phyloP scores from a whole-genome alignment of 169 alveolate species.

The Ichthyophthirius multifiliis region DNA sequence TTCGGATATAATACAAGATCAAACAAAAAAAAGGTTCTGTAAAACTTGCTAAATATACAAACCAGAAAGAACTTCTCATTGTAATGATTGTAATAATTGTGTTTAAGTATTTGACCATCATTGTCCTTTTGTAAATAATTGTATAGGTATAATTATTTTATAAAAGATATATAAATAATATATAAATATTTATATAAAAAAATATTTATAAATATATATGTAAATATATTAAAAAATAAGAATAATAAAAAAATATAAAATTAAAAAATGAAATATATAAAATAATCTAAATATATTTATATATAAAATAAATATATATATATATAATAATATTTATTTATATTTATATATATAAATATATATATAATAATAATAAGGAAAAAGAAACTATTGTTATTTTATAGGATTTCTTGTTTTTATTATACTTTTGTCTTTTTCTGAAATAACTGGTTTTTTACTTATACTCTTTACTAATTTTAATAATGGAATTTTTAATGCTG shows the following conservation, averaged over 20 bases:
- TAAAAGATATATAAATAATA: background rate
- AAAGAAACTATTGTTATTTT: conserved; percentile 47
- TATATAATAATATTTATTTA: background rate
- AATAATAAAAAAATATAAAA: no score
- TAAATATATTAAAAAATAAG: background rate
- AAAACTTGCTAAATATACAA: conserved; percentile 52
- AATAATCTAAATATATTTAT: no score
- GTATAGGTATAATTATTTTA: background rate
- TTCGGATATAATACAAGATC: no score
- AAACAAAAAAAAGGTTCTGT: conserved; percentile 48
- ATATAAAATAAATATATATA: no score
- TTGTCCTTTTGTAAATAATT: conserved; percentile 57
- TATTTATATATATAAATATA: background rate
- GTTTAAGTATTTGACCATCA: conserved; percentile 66
- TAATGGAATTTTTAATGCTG: conserved; percentile 18
- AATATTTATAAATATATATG: background rate
- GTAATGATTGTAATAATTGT: conserved; percentile 56
- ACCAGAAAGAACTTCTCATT: conserved; percentile 62
- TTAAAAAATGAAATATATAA: background rate
- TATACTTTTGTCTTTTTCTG: conserved; percentile 6
- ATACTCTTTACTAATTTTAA: conserved; percentile 22
- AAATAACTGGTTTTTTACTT: conserved; percentile 21
- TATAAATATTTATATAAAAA: background rate
- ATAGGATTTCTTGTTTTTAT: conserved; percentile 28
- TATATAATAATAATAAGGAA: conserved; percentile 12